Percentiles rank a stretch among this genome's conserved stretches.
These are phyloP conservation scores for Celoporthe dispersa DNA, from an alignment of 2,329 filamentous ascomycete genomes.

Conservation along the genomic window DNA sequence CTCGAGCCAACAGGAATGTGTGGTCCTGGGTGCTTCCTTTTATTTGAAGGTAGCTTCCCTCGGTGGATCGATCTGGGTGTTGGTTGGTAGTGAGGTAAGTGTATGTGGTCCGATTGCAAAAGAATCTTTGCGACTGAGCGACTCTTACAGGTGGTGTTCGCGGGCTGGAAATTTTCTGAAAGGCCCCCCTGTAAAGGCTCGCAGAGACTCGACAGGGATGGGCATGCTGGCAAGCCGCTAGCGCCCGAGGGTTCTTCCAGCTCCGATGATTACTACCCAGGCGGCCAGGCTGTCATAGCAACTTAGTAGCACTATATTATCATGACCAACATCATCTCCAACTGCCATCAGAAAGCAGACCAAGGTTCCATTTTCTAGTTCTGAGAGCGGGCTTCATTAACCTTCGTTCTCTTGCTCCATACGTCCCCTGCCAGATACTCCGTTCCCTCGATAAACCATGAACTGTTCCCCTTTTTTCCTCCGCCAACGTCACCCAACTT, in stretches of 20 bases:
- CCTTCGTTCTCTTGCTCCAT: neutral
- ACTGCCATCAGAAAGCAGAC: neutral
- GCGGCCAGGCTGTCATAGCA: no score
- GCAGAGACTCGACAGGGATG: constrained; percentile 2
- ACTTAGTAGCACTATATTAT: neutral
- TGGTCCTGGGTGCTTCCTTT: neutral
- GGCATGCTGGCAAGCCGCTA: neutral
- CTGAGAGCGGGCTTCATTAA: no score
- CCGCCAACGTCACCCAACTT: neutral
- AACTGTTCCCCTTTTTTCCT: neutral
- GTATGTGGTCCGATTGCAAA: neutral
- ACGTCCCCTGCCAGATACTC: neutral
- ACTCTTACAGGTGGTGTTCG: neutral
- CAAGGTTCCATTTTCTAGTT: no score
- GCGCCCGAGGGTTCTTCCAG: constrained; percentile 28
- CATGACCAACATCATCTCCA: neutral
- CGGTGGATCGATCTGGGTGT: no score
- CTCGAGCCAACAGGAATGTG: neutral
- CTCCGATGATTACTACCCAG: constrained; percentile 10
- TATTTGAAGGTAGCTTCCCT: neutral
- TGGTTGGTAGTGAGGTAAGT: neutral
- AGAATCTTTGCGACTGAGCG: neutral
- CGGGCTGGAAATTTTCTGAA: constrained; percentile 26
- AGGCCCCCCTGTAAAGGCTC: neutral
- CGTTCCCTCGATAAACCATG: neutral